Evolutionary conservation across 495 filamentous ascomycete species (phyloP), one percentile per base, ranked within the genome.

Genomic region (Annulohypoxylon maeteangense): DNA sequence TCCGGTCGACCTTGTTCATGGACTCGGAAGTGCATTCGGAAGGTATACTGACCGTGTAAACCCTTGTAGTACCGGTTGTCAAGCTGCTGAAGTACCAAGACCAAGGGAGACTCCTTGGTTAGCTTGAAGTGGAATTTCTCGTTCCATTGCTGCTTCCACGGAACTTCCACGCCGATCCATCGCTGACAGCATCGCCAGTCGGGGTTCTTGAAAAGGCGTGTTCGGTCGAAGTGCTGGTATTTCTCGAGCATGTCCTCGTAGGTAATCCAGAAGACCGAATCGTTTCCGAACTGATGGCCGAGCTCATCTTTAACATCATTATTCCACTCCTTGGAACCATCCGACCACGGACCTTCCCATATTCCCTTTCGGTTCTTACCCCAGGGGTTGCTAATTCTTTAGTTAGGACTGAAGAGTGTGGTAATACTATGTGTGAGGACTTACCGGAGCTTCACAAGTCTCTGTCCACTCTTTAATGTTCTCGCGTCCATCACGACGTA

Each of bases 241-340:
- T 95, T 93, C 70, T 89, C 88, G 2, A 97, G 84, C 38, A 98
- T 86, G 74, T 98, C 95, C 44, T 91, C 86, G 74, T 93, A 97
- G 10, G 84, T 79, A 69, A 89, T 89, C 87, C 87, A 89, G 69
- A 88, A 89, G 56, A 86, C 91, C 7, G 93, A 93, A 78, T 97
- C 95, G 74, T 96, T 91, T 42, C 95, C 94, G 77, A 97, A 98
- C 56, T 88, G 89, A 76, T 97, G 94, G n/a, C 87, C 86, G 0
- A 98, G 84, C 56, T 90, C 88, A 61, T 90, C 80, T 84, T 95
- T 92, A 83, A 91, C 94, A 70, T 96, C 90, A 7, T 92, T 85
- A 18, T 93, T 97, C 93, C 95, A 98, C 81, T 97, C 90, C 71
- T 95, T 93, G n/a, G 92, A 95, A 11, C 95, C 93, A 74, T 97